Base-by-base conservation (phyloP, 257 asterid genomes). In the Mentha longifolia region DNA sequence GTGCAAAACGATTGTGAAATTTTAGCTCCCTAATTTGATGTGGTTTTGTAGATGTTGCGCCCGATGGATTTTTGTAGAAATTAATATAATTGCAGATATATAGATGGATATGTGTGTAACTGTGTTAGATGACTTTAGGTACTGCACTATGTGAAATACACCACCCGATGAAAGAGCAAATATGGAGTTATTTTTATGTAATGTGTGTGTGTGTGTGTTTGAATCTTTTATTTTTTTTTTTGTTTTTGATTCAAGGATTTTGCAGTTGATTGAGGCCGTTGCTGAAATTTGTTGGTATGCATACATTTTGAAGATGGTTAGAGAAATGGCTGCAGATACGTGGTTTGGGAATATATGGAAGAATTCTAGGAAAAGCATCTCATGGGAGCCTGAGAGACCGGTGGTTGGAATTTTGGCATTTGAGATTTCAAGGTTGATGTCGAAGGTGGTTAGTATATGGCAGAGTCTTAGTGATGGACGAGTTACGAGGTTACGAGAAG, bases 341-440 rank as follows among this genome's bases (percentile, higher is more conserved):
- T 86, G 89, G 96, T 86, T 86, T 35, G 80, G 83, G 52, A 87
- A 68, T 67, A 77, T 91, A 68, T 91, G 96, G 97, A 93, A 79
- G 80, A 84, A 75, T 77, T 89, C 94, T 0, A 82, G 86, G 4
- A 87, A 78, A 70, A 83, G 89, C 54, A 67, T 72, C 12, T 85
- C 76, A 14, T 72, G 84, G 66, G 92, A 84, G 74, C 80, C 83
- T 1, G 88, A 86, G 74, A 91, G 77, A 75, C 76, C 79, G 9
- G 71, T 57, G 65, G 56, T 84, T 20, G 97, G 95, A 22, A 81
- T 94, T 79, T 70, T 94, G 80, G 82, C 96, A 30, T 89, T 87
- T 74, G 97, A 91, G 71, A 79, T 86, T 41, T 89, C 95, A 0
- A 83, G 83, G 55, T 80, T 94, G 84, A 89, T 91, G 96, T 87